Evolutionary conservation across 83 land plant genomes (phyloP).

Genomic region (Larix sibirica): DNA sequence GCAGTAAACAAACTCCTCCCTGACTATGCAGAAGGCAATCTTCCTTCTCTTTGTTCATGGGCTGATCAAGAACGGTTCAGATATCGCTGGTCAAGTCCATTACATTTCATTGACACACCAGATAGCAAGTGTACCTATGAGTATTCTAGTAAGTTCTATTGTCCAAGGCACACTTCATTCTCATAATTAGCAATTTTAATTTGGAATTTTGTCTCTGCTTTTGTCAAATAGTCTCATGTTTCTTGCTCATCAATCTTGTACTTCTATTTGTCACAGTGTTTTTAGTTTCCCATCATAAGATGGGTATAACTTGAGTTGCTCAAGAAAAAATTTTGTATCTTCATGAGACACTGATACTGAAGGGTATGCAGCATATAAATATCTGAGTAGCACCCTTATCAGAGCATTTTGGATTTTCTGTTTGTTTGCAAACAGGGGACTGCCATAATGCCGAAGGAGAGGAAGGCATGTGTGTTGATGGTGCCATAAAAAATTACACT

Average conservation of each 20-base stretch:
- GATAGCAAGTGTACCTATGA: conserved; percentile 48
- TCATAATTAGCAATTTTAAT: no score
- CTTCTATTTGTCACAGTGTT: no score
- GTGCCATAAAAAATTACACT: conserved; percentile 74
- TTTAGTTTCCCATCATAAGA: no score
- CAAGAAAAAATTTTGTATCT: no score
- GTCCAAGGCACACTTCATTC: background rate
- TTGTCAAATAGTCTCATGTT: no score
- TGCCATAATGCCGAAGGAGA: conserved; percentile 45
- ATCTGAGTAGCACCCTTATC: no score
- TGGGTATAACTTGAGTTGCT: no score
- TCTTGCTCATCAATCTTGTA: no score
- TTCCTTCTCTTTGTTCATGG: conserved; percentile 56
- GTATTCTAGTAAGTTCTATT: conserved; percentile 41
- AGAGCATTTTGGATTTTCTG: no score
- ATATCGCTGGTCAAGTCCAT: conserved; percentile 56
- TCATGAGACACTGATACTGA: no score
- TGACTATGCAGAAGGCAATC: conserved; percentile 38
- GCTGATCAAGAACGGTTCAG: conserved; percentile 54
- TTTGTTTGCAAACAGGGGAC: conserved; percentile 39
- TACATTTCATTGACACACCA: conserved; percentile 62
- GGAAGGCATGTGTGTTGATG: conserved; percentile 50
- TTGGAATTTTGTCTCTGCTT: no score
- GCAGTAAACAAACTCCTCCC: conserved; percentile 50
- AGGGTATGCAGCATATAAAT: no score